Evolutionary conservation across 441 rosid genomes (phyloP).

Genomic region (Arabidopsis hybrid): DNA sequence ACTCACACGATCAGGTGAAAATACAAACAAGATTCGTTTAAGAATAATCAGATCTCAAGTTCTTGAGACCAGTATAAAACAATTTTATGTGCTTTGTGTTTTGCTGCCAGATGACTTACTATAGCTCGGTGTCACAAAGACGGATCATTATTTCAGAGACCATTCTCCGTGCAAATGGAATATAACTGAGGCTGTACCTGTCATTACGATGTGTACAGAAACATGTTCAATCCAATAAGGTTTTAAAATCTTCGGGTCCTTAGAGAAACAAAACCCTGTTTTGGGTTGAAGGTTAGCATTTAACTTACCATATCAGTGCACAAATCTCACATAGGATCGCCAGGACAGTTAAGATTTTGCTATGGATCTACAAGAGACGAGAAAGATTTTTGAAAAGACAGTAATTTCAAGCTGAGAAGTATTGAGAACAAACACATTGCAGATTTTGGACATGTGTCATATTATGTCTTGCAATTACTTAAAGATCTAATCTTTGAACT

Average conservation of each 20-base stretch:
- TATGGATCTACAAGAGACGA: conserved; percentile 68
- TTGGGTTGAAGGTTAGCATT: conserved; percentile 14
- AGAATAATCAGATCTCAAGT: conserved; percentile 17
- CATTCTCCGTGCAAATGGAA: conserved; percentile 87
- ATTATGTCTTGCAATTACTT: conserved; percentile 1
- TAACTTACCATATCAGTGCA: conserved; percentile 85
- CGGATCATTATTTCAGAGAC: conserved; percentile 83
- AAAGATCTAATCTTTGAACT: neutral
- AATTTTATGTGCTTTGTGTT: neutral
- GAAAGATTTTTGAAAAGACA: neutral
- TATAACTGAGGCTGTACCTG: conserved; percentile 95
- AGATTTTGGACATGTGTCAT: neutral
- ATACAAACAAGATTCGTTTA: neutral
- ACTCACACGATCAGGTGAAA: neutral
- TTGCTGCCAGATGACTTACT: conserved; percentile 27
- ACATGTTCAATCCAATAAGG: neutral
- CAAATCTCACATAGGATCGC: conserved; percentile 83
- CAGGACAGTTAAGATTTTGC: conserved; percentile 74
- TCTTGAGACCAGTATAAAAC: neutral
- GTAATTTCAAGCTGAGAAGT: conserved; percentile 7
- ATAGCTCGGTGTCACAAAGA: conserved; percentile 82
- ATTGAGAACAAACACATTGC: neutral
- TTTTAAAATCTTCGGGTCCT: neutral
- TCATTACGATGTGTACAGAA: conserved; percentile 27
- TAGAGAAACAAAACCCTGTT: neutral